phyloP scores from a whole-genome alignment of 2,329 filamentous ascomycete genomes.

The Sporothrix pallida region DNA sequence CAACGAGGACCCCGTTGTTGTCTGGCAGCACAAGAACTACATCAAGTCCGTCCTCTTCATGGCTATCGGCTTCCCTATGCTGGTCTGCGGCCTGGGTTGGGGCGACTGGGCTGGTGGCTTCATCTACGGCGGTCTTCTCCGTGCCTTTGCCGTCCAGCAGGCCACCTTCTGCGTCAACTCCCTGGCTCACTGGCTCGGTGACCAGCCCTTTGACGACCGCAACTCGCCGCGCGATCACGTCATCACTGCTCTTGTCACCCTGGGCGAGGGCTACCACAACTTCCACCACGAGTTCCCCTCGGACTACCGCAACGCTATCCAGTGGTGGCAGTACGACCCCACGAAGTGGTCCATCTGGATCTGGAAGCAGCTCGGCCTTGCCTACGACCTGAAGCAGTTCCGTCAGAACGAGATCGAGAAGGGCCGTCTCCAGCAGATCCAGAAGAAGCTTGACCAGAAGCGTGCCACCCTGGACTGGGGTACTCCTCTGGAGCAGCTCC shows the following conservation, averaged over 20 bases:
- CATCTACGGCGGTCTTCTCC: conserved; percentile 82
- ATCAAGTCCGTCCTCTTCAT: conserved; percentile 79
- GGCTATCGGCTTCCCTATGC: conserved; percentile 75
- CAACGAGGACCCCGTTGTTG: conserved; percentile 82
- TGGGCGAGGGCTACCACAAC: conserved; percentile 89
- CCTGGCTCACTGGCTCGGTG: conserved; percentile 86
- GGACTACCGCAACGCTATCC: conserved; percentile 89
- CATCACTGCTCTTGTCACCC: conserved; percentile 82
- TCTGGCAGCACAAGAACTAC: conserved; percentile 89
- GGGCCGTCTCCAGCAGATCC: conserved; percentile 83
- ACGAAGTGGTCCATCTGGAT: conserved; percentile 88
- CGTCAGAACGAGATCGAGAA: conserved; percentile 91
- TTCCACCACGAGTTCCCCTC: conserved; percentile 96
- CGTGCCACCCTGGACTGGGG: conserved; percentile 84
- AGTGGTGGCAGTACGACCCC: conserved; percentile 91
- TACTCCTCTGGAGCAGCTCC: conserved; percentile 81
- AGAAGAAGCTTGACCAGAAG: conserved; percentile 93
- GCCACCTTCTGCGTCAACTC: conserved; percentile 94
- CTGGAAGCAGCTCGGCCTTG: conserved; percentile 84
- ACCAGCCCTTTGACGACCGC: conserved; percentile 91
- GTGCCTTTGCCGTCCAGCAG: conserved; percentile 89
- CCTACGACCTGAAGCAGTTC: conserved; percentile 89
- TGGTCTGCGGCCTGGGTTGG: conserved; percentile 80
- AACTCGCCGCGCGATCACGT: conserved; percentile 89
- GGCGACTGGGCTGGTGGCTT: conserved; percentile 82